Evolutionary conservation across 2,329 filamentous ascomycete species (phyloP), one percentile per base, ranked within the genome.

Genomic region (Pseudopithomyces maydicus): DNA sequence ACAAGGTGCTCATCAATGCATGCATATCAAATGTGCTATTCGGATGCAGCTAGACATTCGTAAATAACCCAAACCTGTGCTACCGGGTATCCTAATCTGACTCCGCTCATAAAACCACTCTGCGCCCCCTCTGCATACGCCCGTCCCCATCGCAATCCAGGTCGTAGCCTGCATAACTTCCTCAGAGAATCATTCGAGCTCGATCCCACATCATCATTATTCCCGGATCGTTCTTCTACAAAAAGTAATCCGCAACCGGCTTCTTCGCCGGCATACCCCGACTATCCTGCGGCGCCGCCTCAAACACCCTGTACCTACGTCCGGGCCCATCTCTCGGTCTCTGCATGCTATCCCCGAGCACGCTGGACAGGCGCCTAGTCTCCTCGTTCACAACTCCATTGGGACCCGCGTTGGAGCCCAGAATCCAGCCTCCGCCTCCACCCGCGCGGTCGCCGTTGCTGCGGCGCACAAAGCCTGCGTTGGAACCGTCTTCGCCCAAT

Each of bases 211-310:
- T 17, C n/a, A 10, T 41, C 14, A 3, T n/a, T n/a, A 17, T 41
- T n/a, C n/a, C n/a, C 5, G 3, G n/a, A 10, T 5, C 38, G 7
- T 41, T 45, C 44, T 56, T 35, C 69, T 69, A 82, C 78, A 99
- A 81, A 77, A 99, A 99, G 81, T 98, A 99, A 79, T 98, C 94
- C 14, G 92, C 92, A 52, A 97, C 92, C 2, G 95, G 95, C 78
- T 98, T 98, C 85, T 99, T 99, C 2, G 95, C 95, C 57, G 95
- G 95, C 95, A 99, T 99, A 4, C 95, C 95, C 68, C 95, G 85
- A 1, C 90, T 92, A 76, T 98, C 95, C 79, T 99, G 95, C 51
- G 95, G 93, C 52, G 95, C 95, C 0, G 95, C 95, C 71, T 98
- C 93, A 74, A 99, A 99, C 10, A 99, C 94, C 35, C 94, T 83